Base-by-base conservation (phyloP, 139 green algal species). In the Nannochloris sp. region DNA sequence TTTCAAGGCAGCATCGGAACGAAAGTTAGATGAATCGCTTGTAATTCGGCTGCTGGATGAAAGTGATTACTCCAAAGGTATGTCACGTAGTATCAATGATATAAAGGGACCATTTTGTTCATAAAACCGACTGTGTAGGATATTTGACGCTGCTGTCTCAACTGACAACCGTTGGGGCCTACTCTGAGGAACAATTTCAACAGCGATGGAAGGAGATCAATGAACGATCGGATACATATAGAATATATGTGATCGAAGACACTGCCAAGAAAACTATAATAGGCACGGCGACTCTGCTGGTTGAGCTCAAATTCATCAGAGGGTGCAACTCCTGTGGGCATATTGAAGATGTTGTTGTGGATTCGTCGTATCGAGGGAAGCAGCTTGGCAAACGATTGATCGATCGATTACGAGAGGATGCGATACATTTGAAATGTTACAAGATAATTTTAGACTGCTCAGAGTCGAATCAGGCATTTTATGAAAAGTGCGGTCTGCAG, bases 371-470 rank as follows among this genome's bases (percentile, higher is more conserved):
- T 29, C 72, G 88, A 0, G 91, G 90, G 0, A 56, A 85, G 55
- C 71, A 69, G 28, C 63, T 97, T 36, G 91, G 91, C 0, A 63
- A 83, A 53, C 88, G 84, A 64, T 63, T 97, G 1, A 79, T 96
- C 10, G 71, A 75, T 8, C 78, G 73, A 12, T 68, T 93, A 48
- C 51, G 83, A n/a, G 50, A 73, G 0, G 61, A 69, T 12, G 58
- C 49, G 30, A 63, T 80, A 48, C 14, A 59, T 29, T 12, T 50
- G 9, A 85, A 85, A 11, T 97, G 91, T 77, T 97, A 97, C 76
- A 97, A 98, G 70, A 76, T 93, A 1, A 96, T 97, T 49, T 74
- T 97, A 63, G 90, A 97, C 71, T 98, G 92, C 73, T 71, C 68
- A n/a, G 87, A 97, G 61, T 55, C 70, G 28, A 96, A 97, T 51